Evolutionary conservation across 805 yeast genomes (phyloP).

Genomic region (Yarrowia hollandica): DNA sequence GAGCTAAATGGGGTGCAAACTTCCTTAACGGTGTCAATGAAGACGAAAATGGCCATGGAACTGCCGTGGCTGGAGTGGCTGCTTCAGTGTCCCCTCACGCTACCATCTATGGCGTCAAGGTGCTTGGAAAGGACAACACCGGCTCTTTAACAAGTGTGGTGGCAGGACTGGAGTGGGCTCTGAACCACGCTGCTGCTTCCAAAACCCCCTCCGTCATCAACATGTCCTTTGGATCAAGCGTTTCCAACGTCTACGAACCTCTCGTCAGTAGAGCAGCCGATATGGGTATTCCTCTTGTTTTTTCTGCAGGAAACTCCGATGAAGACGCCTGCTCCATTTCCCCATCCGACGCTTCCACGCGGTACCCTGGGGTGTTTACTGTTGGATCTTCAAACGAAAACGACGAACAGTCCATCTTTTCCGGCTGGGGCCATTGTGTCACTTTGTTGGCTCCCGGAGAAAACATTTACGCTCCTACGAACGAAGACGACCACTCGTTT

Average conservation of each 20-base stretch:
- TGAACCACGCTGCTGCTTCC: not conserved
- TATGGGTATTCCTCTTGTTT: not conserved
- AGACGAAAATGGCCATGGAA: conserved; percentile 93
- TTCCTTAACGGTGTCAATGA: conserved; percentile 70
- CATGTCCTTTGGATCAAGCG: not conserved
- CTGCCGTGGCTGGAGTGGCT: conserved; percentile 96
- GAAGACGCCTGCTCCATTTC: not conserved
- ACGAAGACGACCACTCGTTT: not conserved
- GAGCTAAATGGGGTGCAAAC: conserved; percentile 86
- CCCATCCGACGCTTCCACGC: not conserved
- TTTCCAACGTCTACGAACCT: not conserved
- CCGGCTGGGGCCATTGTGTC: conserved; percentile 6
- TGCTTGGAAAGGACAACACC: conserved; percentile 75
- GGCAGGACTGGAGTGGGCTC: conserved; percentile 40
- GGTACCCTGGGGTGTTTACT: not conserved
- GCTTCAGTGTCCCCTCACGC: conserved; percentile 47
- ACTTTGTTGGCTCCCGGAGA: not conserved
- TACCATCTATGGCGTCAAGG: conserved; percentile 77
- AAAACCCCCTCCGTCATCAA: not conserved
- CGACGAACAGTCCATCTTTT: not conserved
- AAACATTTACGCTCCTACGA: not conserved
- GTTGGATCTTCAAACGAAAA: not conserved
- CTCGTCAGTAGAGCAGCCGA: not conserved
- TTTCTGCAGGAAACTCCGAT: not conserved
- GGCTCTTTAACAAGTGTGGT: conserved; percentile 83